Evolutionary conservation across 805 yeast species (phyloP), one percentile per base, ranked within the genome.

Genomic region (Torulaspora gathmanii): DNA sequence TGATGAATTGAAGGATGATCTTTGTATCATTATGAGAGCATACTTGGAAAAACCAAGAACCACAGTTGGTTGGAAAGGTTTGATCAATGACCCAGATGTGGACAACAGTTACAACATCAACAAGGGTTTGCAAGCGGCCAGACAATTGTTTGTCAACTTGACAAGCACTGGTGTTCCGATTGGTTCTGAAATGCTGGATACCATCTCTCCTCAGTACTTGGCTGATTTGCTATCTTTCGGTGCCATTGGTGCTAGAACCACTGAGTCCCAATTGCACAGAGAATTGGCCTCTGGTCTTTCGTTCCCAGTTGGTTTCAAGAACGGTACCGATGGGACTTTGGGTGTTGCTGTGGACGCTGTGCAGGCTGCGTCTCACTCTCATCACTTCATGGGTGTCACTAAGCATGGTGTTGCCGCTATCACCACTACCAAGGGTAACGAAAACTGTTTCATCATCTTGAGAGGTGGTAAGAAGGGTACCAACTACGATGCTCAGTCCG

Each of bases 221-320:
- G 82, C 91, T 20, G 99, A 93, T 67, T 75, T 90, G 57, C 76
- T 91, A 54, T 84, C 95, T 27, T 81, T 91, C 56, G 99, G 99
- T 61, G 99, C 99, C 49, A 90, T 91, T 70, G 99, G 99, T 64
- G 99, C 99, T 46, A 83, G 99, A 74, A 91, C 99, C 47, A 91
- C 99, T 38, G 99, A 91, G 72, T 91, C 97, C 35, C 99, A 91
- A 70, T 79, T 91, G 50, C 99, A 91, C 73, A 83, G 99, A 71
- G 99, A 91, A 71, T 79, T 91, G 58, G 95, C 98, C 16, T 90
- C 97, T 7, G 99, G 99, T 43, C 75, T 93, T 50, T 86, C 96
- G n/a, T 91, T 91, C 91, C 99, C 99, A 47, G 82, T 91, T 46
- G 99, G 99, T 40, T 91, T 91, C 84, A 91, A 91, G 73, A 91